Evolutionary conservation across 345 rosid genomes (phyloP), one percentile per base, ranked within the genome.

Genomic region (Geranium brycei): DNA sequence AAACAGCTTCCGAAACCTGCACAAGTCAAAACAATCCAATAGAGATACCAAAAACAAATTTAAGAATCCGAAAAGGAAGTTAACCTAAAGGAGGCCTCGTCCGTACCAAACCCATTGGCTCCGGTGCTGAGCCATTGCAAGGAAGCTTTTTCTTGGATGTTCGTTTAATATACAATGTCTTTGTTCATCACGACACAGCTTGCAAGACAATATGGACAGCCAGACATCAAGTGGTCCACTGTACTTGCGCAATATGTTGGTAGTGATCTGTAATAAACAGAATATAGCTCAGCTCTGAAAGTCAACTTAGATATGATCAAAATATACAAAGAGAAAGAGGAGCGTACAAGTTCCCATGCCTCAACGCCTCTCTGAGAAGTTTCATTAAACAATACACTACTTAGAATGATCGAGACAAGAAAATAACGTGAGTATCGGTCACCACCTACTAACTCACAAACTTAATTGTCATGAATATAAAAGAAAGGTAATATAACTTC

Each of bases 61-160:
- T 14, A 17, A 7, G 7, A 32, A 18, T 14, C 4, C 19, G 2
- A 4, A 62, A 19, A 61, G 3, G 18, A 61, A 47, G n/a, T 19
- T 62, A 28, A 31, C 58, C 17, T 11, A 28, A 19, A 31, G 23
- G 64, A 69, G 47, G 59, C 2, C 41, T 7, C 28, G 70, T 2
- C 31, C 82, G 31, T 82, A 89, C 96, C 93, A 87, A 72, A 89
- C 78, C 98, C 98, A 89, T 31, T 85, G 91, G 84, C 95, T 87
- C 3, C 70, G 77, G 77, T 86, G 91, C 59, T 82, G 81, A n/a
- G 89, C 77, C 96, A 87, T 86, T 55, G 96, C 98, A 58, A 35
- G 63, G 64, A 75, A 81, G 84, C 85, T 89, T 81, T 77, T 87
- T 61, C 19, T 13, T n/a, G 93, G 87, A 32, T 81, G 77, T 76